phyloP scores from a whole-genome alignment of 352 stramenopile genomes.

The Discostella stelligera region DNA sequence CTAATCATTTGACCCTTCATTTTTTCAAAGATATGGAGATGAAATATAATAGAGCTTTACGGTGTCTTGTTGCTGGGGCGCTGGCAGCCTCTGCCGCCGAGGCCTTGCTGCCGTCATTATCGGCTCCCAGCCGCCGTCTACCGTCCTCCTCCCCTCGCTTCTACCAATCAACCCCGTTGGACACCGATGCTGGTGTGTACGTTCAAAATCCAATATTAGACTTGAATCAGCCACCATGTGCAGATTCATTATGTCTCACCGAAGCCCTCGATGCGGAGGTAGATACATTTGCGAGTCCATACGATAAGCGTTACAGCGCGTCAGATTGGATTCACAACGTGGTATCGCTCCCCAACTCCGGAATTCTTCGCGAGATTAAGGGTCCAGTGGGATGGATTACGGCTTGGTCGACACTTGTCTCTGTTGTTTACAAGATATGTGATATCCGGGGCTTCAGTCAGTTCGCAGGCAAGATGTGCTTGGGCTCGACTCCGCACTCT shows the following conservation, averaged over 20 bases:
- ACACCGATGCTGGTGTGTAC: neutral
- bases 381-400: slow-evolving; percentile 52
- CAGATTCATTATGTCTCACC: slow-evolving; percentile 11
- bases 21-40: neutral
- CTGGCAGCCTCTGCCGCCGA: slow-evolving; percentile 8
- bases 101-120: slow-evolving; percentile 10
- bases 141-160: neutral
- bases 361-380: slow-evolving; percentile 58
- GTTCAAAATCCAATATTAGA: slow-evolving; percentile 8
- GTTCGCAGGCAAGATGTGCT: slow-evolving; percentile 49
- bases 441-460: slow-evolving; percentile 17
- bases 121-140: neutral
- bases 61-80: slow-evolving; percentile 2
- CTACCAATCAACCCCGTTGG: neutral
- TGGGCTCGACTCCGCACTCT: slow-evolving; percentile 58
- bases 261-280: slow-evolving; percentile 34
- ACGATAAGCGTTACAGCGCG: slow-evolving; percentile 66
- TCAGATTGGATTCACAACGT: slow-evolving; percentile 78
- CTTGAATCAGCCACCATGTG: neutral
- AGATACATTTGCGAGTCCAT: slow-evolving; percentile 34
- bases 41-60: slow-evolving; percentile 4
- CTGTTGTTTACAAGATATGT: slow-evolving; percentile 47
- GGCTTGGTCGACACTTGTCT: slow-evolving; percentile 57
- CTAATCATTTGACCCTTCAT: too few species aligned
- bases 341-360: slow-evolving; percentile 54